These are phyloP conservation scores for Gomphus sp. DNA, from an alignment of 1,284 basidiomycete species.

Conservation along the genomic window DNA sequence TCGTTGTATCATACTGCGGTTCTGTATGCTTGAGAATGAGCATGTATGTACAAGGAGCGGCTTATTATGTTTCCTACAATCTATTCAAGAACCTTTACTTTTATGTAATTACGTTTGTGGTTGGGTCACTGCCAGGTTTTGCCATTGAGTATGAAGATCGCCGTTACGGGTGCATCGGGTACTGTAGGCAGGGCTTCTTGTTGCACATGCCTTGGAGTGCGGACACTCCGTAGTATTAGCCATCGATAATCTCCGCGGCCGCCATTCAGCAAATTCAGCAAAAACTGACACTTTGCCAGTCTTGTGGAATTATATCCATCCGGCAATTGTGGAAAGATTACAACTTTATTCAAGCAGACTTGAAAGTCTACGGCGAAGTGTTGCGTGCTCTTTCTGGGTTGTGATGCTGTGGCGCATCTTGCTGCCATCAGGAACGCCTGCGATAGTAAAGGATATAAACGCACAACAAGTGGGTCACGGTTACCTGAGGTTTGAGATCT, in stretches of 20 bases:
- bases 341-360: conserved; percentile 36
- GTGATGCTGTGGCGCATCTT: conserved; percentile 53
- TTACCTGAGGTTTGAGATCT: too few relatives aligned
- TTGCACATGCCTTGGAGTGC: conserved; percentile 38
- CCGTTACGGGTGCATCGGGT: conserved; percentile 30
- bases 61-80: too few relatives aligned
- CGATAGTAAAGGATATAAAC: conserved; percentile 48
- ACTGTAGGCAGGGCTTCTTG: conserved; percentile 47
- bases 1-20: too few relatives aligned
- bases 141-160: neutral
- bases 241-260: conserved; percentile 31
- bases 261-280: conserved; percentile 9
- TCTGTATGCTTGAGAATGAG: too few relatives aligned
- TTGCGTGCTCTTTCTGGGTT: conserved; percentile 36
- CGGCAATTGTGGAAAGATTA: conserved; percentile 26
- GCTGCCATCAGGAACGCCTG: conserved; percentile 40
- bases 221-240: conserved; percentile 22
- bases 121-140: neutral
- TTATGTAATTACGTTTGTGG: neutral
- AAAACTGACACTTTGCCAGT: too few relatives aligned
- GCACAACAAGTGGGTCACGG: conserved; percentile 43
- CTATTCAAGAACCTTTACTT: neutral
- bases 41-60: too few relatives aligned
- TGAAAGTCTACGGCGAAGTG: conserved; percentile 38
- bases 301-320: too few relatives aligned